phyloP scores from a whole-genome alignment of 257 asterid genomes.

The Agastache rugosa region DNA sequence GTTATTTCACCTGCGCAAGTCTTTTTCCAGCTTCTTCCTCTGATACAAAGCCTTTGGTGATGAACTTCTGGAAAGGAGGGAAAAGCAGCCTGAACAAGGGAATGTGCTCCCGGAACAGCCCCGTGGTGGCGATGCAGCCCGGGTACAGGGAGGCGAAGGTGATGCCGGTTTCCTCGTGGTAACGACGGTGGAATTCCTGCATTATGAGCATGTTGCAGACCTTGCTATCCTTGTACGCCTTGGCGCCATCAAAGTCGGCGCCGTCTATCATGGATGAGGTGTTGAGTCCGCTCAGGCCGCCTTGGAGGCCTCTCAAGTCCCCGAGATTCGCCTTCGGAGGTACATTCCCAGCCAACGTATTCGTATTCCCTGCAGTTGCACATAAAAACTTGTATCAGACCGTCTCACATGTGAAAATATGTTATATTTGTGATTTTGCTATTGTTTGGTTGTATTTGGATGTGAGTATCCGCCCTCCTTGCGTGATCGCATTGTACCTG shows the following conservation, averaged over 20 bases:
- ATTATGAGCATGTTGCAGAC: constrained; percentile 96
- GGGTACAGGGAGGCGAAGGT: constrained; percentile 90
- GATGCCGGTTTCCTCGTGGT: constrained; percentile 90
- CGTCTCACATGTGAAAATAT: too few species aligned
- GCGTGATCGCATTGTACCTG: constrained; percentile 49
- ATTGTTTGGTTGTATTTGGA: not conserved
- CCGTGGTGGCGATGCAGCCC: constrained; percentile 95
- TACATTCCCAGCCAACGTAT: constrained; percentile 91
- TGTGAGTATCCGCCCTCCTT: not conserved
- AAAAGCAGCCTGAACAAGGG: constrained; percentile 84
- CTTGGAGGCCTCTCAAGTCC: constrained; percentile 83
- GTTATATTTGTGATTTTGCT: too few species aligned
- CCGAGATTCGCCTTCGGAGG: constrained; percentile 98
- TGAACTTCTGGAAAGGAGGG: constrained; percentile 89
- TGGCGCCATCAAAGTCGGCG: constrained; percentile 91
- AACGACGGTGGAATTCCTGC: constrained; percentile 93
- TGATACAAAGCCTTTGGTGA: constrained; percentile 89
- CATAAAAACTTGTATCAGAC: not conserved
- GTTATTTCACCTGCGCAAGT: constrained; percentile 73
- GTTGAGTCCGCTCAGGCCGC: constrained; percentile 74
- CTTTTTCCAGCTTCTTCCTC: constrained; percentile 92
- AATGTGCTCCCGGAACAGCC: constrained; percentile 88
- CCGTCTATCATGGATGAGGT: constrained; percentile 92
- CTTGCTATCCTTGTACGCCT: constrained; percentile 96
- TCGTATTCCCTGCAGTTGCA: constrained; percentile 71